phyloP scores from a whole-genome alignment of 208 protist genomes.

The Trypanosoma rangeli region DNA sequence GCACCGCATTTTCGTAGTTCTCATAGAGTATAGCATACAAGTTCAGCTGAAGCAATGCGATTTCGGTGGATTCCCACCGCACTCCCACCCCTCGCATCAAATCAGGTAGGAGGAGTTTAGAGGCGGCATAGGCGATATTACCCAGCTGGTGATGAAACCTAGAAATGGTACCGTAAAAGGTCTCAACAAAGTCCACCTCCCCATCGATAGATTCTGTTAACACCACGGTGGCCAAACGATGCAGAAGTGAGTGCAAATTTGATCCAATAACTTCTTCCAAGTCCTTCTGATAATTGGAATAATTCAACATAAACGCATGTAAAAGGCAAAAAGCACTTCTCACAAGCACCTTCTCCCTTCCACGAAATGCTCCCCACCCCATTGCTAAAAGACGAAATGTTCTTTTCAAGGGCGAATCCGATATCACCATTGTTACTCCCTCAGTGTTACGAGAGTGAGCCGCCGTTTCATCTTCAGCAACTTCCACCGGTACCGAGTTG shows the following conservation, averaged over 20 bases:
- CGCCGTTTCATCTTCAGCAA: neutral
- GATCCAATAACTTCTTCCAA: slow-evolving; percentile 26
- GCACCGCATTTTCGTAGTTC: neutral
- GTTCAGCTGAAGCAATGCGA: slow-evolving; percentile 20
- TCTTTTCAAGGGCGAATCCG: slow-evolving; percentile 15
- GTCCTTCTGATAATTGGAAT: slow-evolving; percentile 25
- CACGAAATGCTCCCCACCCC: slow-evolving; percentile 17
- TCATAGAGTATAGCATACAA: slow-evolving; percentile 14
- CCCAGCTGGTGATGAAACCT: slow-evolving; percentile 23
- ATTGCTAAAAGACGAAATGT: slow-evolving; percentile 16
- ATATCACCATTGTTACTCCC: neutral
- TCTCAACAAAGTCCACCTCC: slow-evolving; percentile 15
- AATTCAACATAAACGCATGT: slow-evolving; percentile 27
- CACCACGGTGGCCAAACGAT: neutral
- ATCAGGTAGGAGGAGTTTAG: slow-evolving; percentile 16
- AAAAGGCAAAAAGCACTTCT: slow-evolving; percentile 29
- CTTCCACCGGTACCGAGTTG: neutral
- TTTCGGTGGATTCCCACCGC: slow-evolving; percentile 4
- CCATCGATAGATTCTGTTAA: slow-evolving; percentile 12
- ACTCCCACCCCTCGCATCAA: slow-evolving; percentile 17
- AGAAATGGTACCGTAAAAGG: slow-evolving; percentile 19
- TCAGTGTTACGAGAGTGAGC: neutral
- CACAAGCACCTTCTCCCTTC: slow-evolving; percentile 11
- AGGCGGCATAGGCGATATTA: slow-evolving; percentile 13
- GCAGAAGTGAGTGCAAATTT: slow-evolving; percentile 17